Evolutionary conservation across 2,329 filamentous ascomycete genomes (phyloP).

Genomic region (Volutella citrinella): DNA sequence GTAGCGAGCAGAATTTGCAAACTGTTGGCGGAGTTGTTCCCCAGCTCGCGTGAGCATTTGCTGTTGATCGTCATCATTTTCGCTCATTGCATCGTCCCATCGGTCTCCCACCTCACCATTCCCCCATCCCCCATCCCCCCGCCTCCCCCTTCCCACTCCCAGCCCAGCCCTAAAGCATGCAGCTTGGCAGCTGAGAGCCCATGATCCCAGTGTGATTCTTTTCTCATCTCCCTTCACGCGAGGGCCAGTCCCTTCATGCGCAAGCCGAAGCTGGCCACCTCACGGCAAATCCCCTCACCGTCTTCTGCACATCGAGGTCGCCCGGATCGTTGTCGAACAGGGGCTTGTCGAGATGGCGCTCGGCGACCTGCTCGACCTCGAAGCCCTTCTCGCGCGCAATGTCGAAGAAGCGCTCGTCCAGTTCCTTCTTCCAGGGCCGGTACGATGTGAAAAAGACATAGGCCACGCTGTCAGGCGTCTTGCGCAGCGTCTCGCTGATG

Average conservation of each 20-base stretch:
- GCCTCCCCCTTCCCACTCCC: constrained; percentile 2
- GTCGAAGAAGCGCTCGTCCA: constrained; percentile 85
- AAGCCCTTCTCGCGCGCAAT: constrained; percentile 69
- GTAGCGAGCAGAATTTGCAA: no score
- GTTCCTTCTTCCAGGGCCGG: constrained; percentile 81
- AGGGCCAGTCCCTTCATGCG: no score
- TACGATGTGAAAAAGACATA: constrained; percentile 95
- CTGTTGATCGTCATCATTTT: constrained; percentile 14
- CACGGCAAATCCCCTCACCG: constrained; percentile 76
- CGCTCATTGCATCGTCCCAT: constrained; percentile 12
- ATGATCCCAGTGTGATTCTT: background rate
- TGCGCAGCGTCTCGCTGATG: constrained; percentile 64
- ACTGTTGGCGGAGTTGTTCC: background rate
- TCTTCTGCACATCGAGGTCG: constrained; percentile 76
- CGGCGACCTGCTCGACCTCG: constrained; percentile 73
- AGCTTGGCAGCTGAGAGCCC: no score
- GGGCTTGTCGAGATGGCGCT: constrained; percentile 78
- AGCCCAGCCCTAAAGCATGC: no score
- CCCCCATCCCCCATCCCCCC: background rate
- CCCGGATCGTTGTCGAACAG: constrained; percentile 89
- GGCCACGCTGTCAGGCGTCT: constrained; percentile 55
- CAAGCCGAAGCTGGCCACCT: constrained; percentile 54
- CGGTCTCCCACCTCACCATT: background rate
- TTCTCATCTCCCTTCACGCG: background rate
- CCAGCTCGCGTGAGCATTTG: constrained; percentile 4